phyloP scores from a whole-genome alignment of 2,329 filamentous ascomycete species.

The Cercospora berteroae region DNA sequence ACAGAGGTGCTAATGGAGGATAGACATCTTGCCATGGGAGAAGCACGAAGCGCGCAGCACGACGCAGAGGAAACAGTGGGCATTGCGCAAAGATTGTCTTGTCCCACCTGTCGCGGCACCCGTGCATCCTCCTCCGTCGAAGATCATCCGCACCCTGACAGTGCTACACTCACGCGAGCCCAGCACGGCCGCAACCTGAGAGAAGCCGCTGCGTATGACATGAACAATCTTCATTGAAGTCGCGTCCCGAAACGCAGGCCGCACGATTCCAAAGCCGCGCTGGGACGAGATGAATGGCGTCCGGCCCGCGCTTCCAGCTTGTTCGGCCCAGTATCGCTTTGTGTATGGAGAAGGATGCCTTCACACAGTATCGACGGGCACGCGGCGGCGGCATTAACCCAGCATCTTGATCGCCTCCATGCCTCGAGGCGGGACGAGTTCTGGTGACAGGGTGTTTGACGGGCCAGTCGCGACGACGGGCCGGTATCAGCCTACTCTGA shows the following conservation, averaged over 20 bases:
- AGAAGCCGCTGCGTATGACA: not conserved
- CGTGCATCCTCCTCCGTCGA: not conserved
- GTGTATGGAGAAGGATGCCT: not conserved
- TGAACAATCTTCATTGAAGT: not conserved
- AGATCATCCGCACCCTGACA: constrained; percentile 1
- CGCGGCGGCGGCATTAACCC: not conserved
- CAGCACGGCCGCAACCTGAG: not conserved
- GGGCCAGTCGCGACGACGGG: not conserved
- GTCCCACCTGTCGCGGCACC: not conserved
- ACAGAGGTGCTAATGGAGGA: not conserved
- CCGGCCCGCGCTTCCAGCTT: not conserved
- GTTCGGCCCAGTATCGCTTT: not conserved
- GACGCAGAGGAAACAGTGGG: constrained; percentile 6
- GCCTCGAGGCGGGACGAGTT: not conserved
- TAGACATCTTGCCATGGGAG: constrained; percentile 14
- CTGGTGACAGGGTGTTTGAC: not conserved
- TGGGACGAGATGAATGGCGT: not conserved
- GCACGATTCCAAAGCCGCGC: not conserved
- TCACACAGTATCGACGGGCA: not conserved
- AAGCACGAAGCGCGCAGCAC: constrained; percentile 11
- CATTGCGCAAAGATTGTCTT: constrained; percentile 1
- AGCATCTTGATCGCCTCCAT: not conserved
- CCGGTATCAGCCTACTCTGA: not conserved
- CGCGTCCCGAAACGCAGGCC: not conserved
- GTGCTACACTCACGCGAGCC: not conserved